Conservation (phyloP, 352 stramenopile genomes). For the Phytopythium oedochilum region DNA sequence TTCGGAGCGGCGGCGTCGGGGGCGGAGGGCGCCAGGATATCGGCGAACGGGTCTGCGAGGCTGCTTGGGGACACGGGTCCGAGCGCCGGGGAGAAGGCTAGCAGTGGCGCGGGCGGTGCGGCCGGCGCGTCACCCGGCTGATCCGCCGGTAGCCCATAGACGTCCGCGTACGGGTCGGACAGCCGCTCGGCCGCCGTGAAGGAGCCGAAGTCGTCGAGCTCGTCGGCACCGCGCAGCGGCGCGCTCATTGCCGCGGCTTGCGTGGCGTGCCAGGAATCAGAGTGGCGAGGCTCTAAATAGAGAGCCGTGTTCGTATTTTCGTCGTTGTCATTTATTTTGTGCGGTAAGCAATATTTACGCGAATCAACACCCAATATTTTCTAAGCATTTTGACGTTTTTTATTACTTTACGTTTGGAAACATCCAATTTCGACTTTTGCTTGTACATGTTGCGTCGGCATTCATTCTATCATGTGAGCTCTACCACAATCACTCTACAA, state of each 20-base stretch:
- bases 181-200: constrained; percentile 30
- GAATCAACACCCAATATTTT: too few relatives aligned
- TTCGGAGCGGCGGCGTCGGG: background rate
- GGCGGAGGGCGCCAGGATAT: constrained; percentile 11
- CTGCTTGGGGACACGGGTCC: constrained; percentile 23
- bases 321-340: too few relatives aligned
- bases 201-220: constrained; percentile 31
- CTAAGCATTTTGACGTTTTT: too few relatives aligned
- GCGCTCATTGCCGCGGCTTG: background rate
- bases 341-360: too few relatives aligned
- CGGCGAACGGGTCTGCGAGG: constrained; percentile 32
- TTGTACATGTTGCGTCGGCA: too few relatives aligned
- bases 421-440: too few relatives aligned
- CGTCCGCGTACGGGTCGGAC: constrained; percentile 33
- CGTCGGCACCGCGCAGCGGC: background rate
- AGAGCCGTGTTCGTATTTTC: too few relatives aligned
- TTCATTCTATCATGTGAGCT: too few relatives aligned
- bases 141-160: constrained; percentile 23
- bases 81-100: constrained; percentile 35
- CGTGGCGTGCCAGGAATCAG: too few relatives aligned
- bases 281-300: too few relatives aligned
- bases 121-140: constrained; percentile 12
- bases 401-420: too few relatives aligned
- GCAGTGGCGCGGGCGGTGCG: constrained; percentile 10
- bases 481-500: too few relatives aligned